Evolutionary conservation across 2,329 filamentous ascomycete genomes (phyloP).

Genomic region (Cytospora schulzeri): DNA sequence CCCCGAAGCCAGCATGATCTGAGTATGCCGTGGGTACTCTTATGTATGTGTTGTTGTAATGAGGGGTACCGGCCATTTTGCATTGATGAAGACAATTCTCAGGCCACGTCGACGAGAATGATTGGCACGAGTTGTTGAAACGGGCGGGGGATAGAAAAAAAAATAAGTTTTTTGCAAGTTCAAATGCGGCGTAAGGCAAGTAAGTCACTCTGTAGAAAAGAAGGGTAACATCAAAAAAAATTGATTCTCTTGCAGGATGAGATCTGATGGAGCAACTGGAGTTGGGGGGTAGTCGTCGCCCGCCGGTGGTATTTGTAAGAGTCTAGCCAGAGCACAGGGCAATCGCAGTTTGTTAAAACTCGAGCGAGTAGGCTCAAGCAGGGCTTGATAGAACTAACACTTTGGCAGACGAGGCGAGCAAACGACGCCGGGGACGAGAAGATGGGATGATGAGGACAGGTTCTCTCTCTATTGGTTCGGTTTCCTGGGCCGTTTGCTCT

Average conservation of each 20-base stretch:
- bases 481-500: conserved; percentile 16
- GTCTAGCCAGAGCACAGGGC: not conserved
- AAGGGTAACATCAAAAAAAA: not conserved
- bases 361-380: conserved; percentile 6
- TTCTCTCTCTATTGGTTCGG: conserved; percentile 17
- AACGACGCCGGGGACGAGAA: conserved; percentile 7
- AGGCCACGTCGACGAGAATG: not conserved
- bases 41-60: conserved; percentile 13
- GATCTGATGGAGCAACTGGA: not conserved
- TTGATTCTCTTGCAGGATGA: not conserved
- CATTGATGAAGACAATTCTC: not conserved
- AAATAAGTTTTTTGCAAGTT: not conserved
- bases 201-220: not conserved
- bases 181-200: not conserved
- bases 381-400: conserved; percentile 20
- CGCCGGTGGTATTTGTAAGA: conserved; percentile 16
- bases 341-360: not conserved
- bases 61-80: conserved; percentile 16
- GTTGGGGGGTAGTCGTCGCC: conserved; percentile 1
- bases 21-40: conserved; percentile 18
- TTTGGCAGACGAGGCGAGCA: conserved; percentile 23
- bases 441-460: conserved; percentile 9
- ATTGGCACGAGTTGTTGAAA: not conserved
- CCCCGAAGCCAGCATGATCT: conserved; percentile 4
- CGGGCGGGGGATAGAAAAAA: not conserved